Evolutionary conservation across 2,329 filamentous ascomycete species (phyloP).

Genomic region (Trichoderma atrobrunneum): DNA sequence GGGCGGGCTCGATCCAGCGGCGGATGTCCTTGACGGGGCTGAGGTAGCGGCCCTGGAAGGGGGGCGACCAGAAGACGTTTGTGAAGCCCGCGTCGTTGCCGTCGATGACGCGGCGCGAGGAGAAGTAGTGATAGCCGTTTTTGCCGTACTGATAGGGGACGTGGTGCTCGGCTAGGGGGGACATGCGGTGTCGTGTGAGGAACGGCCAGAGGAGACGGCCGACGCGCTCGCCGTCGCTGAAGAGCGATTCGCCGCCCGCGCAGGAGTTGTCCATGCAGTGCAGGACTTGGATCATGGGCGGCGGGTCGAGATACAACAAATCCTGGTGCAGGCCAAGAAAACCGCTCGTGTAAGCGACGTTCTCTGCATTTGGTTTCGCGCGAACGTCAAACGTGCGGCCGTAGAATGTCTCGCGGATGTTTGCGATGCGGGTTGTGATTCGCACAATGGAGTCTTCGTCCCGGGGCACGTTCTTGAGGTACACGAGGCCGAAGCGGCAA

Average conservation of each 20-base stretch:
- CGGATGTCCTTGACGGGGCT: constrained; percentile 25
- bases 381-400: constrained; percentile 87
- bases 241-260: constrained; percentile 79
- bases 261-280: constrained; percentile 84
- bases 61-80: constrained; percentile 65
- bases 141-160: constrained; percentile 70
- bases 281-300: constrained; percentile 80
- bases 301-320: constrained; percentile 76
- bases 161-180: constrained; percentile 20
- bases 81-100: constrained; percentile 26
- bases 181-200: constrained; percentile 15
- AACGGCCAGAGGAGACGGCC: constrained; percentile 38
- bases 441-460: constrained; percentile 62
- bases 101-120: constrained; percentile 53
- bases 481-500: constrained; percentile 67
- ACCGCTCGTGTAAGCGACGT: constrained; percentile 84
- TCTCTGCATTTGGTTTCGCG: constrained; percentile 78
- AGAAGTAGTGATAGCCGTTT: constrained; percentile 60
- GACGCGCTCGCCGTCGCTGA: constrained; percentile 71
- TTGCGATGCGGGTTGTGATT: constrained; percentile 71
- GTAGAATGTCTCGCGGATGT: constrained; percentile 84
- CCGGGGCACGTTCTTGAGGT: constrained; percentile 71
- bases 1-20: constrained; percentile 49
- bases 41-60: constrained; percentile 64
- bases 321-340: constrained; percentile 91